phyloP scores from a whole-genome alignment of 2,329 filamentous ascomycete genomes.

The Pseudogymnoascus sp. region DNA sequence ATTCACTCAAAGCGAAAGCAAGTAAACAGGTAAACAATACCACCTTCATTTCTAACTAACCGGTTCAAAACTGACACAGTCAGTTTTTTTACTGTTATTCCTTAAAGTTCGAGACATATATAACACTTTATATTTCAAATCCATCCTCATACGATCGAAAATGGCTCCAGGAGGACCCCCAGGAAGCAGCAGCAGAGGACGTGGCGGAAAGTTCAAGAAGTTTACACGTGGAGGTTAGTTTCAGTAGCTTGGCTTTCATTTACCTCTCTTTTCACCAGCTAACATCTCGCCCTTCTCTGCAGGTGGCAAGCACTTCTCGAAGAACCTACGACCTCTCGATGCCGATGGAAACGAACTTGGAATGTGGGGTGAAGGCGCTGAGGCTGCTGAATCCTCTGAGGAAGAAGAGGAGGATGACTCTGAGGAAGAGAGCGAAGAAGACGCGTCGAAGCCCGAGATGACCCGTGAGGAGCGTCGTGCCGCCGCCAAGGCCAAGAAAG shows the following conservation, averaged over 20 bases:
- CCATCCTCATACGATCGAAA: constrained; percentile 17
- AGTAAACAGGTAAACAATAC: constrained; percentile 6
- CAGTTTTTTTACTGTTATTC: not conserved
- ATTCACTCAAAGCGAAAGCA: constrained; percentile 10
- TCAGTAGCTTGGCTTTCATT: constrained; percentile 7
- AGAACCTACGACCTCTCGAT: constrained; percentile 80
- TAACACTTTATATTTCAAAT: constrained; percentile 8
- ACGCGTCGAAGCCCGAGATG: constrained; percentile 44
- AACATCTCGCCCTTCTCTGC: constrained; percentile 17
- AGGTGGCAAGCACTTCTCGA: constrained; percentile 95
- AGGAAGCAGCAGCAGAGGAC: constrained; percentile 49
- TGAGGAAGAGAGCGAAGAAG: constrained; percentile 40
- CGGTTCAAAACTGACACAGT: not conserved
- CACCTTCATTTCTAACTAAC: constrained; percentile 6
- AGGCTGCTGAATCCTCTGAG: constrained; percentile 40
- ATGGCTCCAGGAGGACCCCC: constrained; percentile 45
- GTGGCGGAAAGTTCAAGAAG: constrained; percentile 92
- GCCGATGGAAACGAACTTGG: constrained; percentile 80
- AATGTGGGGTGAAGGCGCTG: constrained; percentile 53
- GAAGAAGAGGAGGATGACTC: constrained; percentile 47
- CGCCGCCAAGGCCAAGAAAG: constrained; percentile 82
- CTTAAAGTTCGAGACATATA: constrained; percentile 11
- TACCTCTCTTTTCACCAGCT: constrained; percentile 10
- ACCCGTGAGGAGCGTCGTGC: constrained; percentile 84
- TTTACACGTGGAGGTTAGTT: constrained; percentile 77